A percentile compares a stretch with the other conserved stretches of the same genome.
Conservation (phyloP, 1,284 basidiomycete species). For the Cryptococcus wingfieldii region DNA sequence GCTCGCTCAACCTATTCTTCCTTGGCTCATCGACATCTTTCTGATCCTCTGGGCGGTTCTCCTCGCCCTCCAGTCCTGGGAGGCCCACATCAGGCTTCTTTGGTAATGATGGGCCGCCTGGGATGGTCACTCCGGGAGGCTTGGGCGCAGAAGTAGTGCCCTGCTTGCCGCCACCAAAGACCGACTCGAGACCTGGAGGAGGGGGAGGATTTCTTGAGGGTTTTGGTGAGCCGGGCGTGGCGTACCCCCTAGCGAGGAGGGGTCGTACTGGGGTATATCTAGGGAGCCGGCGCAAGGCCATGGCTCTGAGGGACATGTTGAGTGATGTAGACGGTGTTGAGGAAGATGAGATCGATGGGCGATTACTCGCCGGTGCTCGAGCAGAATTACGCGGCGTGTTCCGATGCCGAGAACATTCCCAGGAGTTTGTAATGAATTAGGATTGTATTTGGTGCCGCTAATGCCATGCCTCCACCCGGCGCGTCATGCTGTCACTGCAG, state of each 20-base stretch:
- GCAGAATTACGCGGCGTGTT: constrained; percentile 4
- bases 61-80: constrained; percentile 18
- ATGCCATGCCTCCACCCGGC: neutral
- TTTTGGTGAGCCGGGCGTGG: constrained; percentile 29
- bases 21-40: constrained; percentile 30
- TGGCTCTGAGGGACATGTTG: constrained; percentile 28
- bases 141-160: constrained; percentile 30
- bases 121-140: constrained; percentile 27
- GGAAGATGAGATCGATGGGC: neutral
- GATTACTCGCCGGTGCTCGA: neutral
- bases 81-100: constrained; percentile 31
- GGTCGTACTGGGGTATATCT: constrained; percentile 1
- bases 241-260: constrained; percentile 22
- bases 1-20: constrained; percentile 37
- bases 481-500: no score
- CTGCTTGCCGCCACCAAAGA: constrained; percentile 36
- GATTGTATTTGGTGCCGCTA: neutral
- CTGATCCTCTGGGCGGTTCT: constrained; percentile 19
- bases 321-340: neutral
- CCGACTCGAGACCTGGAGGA: constrained; percentile 38
- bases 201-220: constrained; percentile 36
- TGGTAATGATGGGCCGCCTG: constrained; percentile 29
- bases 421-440: neutral
- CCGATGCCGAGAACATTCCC: neutral
- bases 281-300: constrained; percentile 20